Base-by-base conservation (phyloP, 2,329 filamentous ascomycete species). In the Clonostachys rosea region DNA sequence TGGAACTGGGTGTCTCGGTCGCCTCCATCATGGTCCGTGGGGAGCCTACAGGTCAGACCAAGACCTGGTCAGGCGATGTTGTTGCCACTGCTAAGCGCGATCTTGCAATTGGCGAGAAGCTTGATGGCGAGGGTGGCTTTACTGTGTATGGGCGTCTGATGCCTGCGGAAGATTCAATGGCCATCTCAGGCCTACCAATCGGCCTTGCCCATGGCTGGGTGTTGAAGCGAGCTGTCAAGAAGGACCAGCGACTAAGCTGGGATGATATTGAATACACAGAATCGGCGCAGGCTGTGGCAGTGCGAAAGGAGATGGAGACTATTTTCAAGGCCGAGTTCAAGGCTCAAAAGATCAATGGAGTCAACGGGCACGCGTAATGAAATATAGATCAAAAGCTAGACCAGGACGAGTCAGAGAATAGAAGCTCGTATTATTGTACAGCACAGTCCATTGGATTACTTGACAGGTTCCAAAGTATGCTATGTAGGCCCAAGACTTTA, bases 41-140 rank as follows among this genome's bases (percentile, higher is more conserved):
- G 35, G 69, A 74, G 55, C 69, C 70, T 14, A 73, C 69, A 1
- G 68, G 69, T 5, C 66, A 71, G 51, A 68, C 62, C n/a, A 66
- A 65, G 56, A 69, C 65, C 0, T 73, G 65, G 61, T 59, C 61
- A 1, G 70, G 65, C 20, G 70, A 74, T 50, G 68, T 71, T n/a
- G 67, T 73, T 9, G 70, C 71, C 6, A 73, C 68, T 5, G 69
- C 70, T 20, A 74, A 73, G 58, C 61, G 67, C 10, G 68, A 73
- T 47, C 59, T 74, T n/a, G 60, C 65, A 43, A 62, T 62, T 12
- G 69, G 66, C 39, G 71, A 73, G 57, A 69, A 64, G 56, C 60
- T 73, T 1, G 71, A 73, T 49, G 68, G 68, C 3, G 68, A 71
- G 51, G 70, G 69, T 14, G 70, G 70, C 3, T 74, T 66, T 54